phyloP scores from a whole-genome alignment of 495 filamentous ascomycete species.

The Articulospora tetracladia region DNA sequence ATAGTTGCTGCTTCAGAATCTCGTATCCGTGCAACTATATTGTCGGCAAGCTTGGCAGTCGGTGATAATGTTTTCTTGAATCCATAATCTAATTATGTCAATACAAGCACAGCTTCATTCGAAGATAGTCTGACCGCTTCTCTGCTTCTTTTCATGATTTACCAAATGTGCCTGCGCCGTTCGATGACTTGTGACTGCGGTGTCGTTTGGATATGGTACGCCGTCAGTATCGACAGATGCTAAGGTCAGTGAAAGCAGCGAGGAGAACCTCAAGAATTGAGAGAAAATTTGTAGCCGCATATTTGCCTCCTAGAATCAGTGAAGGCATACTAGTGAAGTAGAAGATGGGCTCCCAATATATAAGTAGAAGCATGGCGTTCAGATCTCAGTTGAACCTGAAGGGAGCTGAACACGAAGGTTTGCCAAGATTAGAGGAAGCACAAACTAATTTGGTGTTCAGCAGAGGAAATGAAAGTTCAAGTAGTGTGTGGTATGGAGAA shows the following conservation, averaged over 20 bases:
- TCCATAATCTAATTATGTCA: neutral
- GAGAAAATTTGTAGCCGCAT: no score
- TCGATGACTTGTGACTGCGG: neutral
- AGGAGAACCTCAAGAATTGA: neutral
- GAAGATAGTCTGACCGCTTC: neutral
- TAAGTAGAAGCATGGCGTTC: no score
- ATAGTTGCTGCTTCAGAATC: neutral
- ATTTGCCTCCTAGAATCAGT: no score
- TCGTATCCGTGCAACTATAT: neutral
- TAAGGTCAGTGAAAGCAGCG: neutral
- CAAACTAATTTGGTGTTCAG: no score
- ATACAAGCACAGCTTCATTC: neutral
- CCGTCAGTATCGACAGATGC: neutral
- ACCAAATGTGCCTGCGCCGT: neutral
- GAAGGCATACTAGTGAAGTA: no score
- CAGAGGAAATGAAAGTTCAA: no score
- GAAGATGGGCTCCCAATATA: no score
- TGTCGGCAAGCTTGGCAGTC: neutral
- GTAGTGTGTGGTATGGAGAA: no score
- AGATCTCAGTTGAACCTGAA: no score
- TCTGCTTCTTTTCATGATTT: neutral
- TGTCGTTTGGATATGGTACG: neutral
- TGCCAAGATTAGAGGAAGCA: no score
- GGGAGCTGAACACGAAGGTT: no score
- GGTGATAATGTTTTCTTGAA: neutral